A percentile compares a stretch with the other conserved stretches of the same genome.
Conservation (phyloP, 805 yeast species). For the Pichia phayaonensis region DNA sequence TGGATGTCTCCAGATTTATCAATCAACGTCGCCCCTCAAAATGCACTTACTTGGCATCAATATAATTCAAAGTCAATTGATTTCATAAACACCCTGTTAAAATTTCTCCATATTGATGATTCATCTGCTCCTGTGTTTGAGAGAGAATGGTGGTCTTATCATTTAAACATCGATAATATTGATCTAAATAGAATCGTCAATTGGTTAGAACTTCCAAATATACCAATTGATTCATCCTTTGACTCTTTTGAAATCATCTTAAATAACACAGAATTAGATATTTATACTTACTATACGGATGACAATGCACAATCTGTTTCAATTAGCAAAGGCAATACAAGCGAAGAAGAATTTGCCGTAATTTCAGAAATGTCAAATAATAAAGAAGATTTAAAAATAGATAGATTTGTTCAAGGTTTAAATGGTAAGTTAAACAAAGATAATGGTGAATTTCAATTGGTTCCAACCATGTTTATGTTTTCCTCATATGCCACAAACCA, state of each 20-base stretch:
- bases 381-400: not conserved
- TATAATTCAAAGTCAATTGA: conserved; percentile 12
- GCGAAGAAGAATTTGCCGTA: conserved; percentile 13
- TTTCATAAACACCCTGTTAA: not conserved
- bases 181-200: not conserved
- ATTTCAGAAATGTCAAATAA: not conserved
- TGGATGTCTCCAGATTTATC: conserved; percentile 13
- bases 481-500: conserved; percentile 13
- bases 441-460: conserved; percentile 5
- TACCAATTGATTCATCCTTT: not conserved
- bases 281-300: not conserved
- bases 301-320: not conserved
- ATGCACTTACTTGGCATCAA: conserved; percentile 16
- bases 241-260: conserved; percentile 6
- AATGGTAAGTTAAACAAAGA: conserved; percentile 1
- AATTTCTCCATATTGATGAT: not conserved
- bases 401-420: conserved; percentile 10
- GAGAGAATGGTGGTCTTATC: conserved; percentile 23
- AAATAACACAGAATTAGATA: not conserved
- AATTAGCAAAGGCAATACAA: not conserved
- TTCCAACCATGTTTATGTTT: conserved; percentile 21
- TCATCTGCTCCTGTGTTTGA: conserved; percentile 11
- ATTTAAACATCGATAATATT: not conserved
- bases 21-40: conserved; percentile 26
- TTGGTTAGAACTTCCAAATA: not conserved